phyloP scores from a whole-genome alignment of 2,329 filamentous ascomycete genomes.

The Fusarium beomiforme region DNA sequence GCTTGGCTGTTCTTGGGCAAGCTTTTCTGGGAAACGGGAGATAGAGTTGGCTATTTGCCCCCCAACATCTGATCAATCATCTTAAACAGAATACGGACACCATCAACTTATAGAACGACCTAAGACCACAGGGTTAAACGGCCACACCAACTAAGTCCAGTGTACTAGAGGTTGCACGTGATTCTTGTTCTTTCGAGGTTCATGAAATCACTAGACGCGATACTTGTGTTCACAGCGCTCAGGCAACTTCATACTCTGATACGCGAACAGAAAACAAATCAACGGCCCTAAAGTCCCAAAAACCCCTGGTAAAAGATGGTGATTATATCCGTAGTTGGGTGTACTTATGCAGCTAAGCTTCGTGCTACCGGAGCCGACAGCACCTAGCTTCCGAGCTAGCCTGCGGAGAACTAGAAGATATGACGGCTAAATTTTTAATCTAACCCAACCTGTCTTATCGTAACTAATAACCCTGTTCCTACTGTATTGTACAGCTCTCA shows the following conservation, averaged over 20 bases:
- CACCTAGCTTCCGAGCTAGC: conserved; percentile 10
- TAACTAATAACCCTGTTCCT: not conserved
- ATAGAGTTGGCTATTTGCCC: not conserved
- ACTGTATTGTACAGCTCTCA: not conserved
- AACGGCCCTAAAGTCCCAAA: not conserved
- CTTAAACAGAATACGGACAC: not conserved
- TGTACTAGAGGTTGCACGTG: not conserved
- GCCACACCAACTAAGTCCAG: not conserved
- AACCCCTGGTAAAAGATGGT: not conserved
- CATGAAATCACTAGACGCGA: not conserved
- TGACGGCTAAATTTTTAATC: not conserved
- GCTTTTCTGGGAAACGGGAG: not conserved
- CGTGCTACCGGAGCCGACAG: not conserved
- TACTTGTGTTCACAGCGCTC: not conserved
- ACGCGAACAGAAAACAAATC: not conserved
- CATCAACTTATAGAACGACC: not conserved
- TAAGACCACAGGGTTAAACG: not conserved
- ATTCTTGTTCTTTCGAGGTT: not conserved
- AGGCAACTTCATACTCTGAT: not conserved
- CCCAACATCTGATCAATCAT: not conserved
- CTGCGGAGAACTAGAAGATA: conserved; percentile 1
- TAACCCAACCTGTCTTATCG: conserved; percentile 3
- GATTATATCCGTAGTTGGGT: not conserved
- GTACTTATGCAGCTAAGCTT: conserved; percentile 3
- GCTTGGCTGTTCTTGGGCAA: not conserved